A percentile compares a stretch with the other conserved stretches of the same genome.
Evolutionary conservation across 2,329 filamentous ascomycete genomes (phyloP).

Genomic region (Alternaria sp.): DNA sequence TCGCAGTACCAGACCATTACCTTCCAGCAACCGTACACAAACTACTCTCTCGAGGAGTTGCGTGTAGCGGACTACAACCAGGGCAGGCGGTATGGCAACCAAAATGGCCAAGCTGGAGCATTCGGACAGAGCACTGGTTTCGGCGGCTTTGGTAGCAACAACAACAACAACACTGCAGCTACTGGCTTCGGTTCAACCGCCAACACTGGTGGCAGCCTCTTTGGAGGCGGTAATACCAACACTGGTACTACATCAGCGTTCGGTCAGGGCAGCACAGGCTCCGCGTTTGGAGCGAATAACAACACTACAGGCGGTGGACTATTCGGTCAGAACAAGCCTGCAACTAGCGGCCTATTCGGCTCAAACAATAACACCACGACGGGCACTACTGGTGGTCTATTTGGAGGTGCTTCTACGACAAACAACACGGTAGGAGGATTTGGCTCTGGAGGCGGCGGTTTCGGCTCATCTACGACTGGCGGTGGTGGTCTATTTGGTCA

Average conservation of each 20-base stretch:
- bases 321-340: conserved; percentile 49
- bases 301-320: conserved; percentile 44
- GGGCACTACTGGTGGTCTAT: conserved; percentile 45
- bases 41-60: conserved; percentile 81
- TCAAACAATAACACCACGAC: conserved; percentile 40
- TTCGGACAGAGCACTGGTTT: conserved; percentile 75
- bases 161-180: conserved; percentile 45
- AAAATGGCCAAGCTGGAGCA: conserved; percentile 78
- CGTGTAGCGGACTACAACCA: conserved; percentile 84
- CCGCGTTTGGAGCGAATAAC: conserved; percentile 39
- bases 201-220: conserved; percentile 55
- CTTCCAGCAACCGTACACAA: conserved; percentile 82
- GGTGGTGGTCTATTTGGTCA: conserved; percentile 61
- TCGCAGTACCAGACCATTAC: conserved; percentile 80
- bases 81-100: conserved; percentile 83
- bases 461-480: conserved; percentile 38
- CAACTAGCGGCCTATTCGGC: conserved; percentile 52
- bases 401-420: conserved; percentile 40
- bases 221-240: conserved; percentile 51
- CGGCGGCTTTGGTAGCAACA: conserved; percentile 56
- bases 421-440: conserved; percentile 41
- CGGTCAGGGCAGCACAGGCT: conserved; percentile 45
- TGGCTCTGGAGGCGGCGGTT: conserved; percentile 46
- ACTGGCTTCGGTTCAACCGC: conserved; percentile 61
- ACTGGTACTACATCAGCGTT: conserved; percentile 45